Percentiles rank a stretch among this genome's conserved stretches.
These are phyloP conservation scores for Colletotrichum sublineola DNA, from an alignment of 2,329 filamentous ascomycete genomes.

Conservation along the genomic window DNA sequence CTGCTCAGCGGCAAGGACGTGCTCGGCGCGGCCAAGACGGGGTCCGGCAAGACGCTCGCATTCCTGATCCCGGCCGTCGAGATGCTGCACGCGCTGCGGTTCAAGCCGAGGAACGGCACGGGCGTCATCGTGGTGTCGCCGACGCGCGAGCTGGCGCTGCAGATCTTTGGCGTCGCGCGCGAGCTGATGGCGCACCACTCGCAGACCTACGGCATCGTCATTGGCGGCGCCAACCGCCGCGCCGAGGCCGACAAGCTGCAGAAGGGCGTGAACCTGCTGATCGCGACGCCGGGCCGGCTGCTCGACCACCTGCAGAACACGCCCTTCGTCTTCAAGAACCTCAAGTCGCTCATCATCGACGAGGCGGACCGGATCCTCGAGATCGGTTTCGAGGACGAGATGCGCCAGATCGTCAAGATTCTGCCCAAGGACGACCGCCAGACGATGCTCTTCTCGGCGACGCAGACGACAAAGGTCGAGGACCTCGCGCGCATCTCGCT, in stretches of 20 bases:
- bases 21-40: constrained; percentile 94
- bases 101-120: constrained; percentile 94
- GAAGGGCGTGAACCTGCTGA: constrained; percentile 94
- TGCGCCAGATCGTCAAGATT: constrained; percentile 96
- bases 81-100: constrained; percentile 89
- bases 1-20: constrained; percentile 91
- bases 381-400: constrained; percentile 98
- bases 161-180: constrained; percentile 94
- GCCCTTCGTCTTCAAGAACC: constrained; percentile 90
- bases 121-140: constrained; percentile 94
- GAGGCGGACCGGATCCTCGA: constrained; percentile 97
- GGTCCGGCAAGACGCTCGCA: constrained; percentile 93
- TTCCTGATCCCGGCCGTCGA: constrained; percentile 96
- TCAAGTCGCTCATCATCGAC: constrained; percentile 93
- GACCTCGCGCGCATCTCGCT: constrained; percentile 95
- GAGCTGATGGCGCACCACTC: constrained; percentile 95
- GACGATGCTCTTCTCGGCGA: constrained; percentile 98
- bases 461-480: constrained; percentile 98
- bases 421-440: constrained; percentile 88
- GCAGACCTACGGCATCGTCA: constrained; percentile 95
- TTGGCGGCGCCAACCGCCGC: constrained; percentile 90
- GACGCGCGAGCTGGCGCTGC: constrained; percentile 91
- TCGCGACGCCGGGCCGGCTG: constrained; percentile 92
- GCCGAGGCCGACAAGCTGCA: constrained; percentile 94
- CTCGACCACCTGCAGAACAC: constrained; percentile 97